Evolutionary conservation across 225 moss, liverwort and hornwort species (phyloP), one percentile per base, ranked within the genome.

Genomic region (Lunularia cruciata): DNA sequence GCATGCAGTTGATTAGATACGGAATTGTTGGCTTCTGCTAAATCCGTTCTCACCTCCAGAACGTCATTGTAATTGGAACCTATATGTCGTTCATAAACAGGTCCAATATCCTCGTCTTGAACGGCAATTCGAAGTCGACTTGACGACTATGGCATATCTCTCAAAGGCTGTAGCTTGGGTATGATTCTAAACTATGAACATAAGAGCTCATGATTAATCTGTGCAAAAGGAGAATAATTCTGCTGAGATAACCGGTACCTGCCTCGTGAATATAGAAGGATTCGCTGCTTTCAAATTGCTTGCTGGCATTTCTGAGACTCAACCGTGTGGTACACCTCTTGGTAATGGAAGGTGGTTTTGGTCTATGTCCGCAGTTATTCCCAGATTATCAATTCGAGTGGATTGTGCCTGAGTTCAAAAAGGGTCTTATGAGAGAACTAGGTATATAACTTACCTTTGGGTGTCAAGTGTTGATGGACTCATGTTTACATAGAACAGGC

Each of bases 371-470:
- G 61, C 85, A 98, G 92, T 64, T 98, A 34, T 98, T 98, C 74
- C 92, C 90, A 52, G 92, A 86, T 26, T 98, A 98, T 68, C 90
- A 93, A 72, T 98, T 98, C 68, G 86, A 91, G 77, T 98, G 96
- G 92, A 80, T 98, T 67, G 92, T 98, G 49, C 87, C 89, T 57
- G 96, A 98, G 67, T 98, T 98, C 69, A 86, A 92, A 75, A 83
- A 83, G 65, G 81, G 75, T 48, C 75, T 86, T 45, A 75, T 78
- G 32, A 85, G 53, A 78, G 96, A 98, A 81, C 85, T 98, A 74
- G 86, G 96, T 91, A 85, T 53, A 78, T 77, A 58, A 8, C 5
- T n/a, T 12, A 1, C 9, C 32, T 57, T n/a, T n/a, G n/a, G n/a
- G n/a, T n/a, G n/a, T n/a, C n/a, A n/a, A n/a, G n/a, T n/a, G n/a